Conservation (phyloP, 1,139 yeast species). For the Saccharomyces hybrid region DNA sequence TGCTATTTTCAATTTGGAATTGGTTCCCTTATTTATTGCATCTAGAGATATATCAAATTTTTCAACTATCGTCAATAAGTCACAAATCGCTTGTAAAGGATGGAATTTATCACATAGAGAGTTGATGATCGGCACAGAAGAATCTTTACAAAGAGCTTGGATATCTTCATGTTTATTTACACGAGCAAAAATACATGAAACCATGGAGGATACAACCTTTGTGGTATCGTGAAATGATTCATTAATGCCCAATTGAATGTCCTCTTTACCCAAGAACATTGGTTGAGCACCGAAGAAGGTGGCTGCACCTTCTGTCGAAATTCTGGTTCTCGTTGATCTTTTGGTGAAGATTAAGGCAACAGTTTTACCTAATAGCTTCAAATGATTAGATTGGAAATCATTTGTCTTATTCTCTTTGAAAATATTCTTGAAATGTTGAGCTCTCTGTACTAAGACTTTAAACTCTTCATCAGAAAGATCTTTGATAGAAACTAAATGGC, state of each 20-base stretch:
- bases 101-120: slow-evolving; percentile 90
- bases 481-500: slow-evolving; percentile 74
- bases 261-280: slow-evolving; percentile 93
- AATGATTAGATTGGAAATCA: slow-evolving; percentile 42
- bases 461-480: slow-evolving; percentile 70
- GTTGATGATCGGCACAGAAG: slow-evolving; percentile 85
- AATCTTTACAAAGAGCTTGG: slow-evolving; percentile 62
- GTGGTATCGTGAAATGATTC: slow-evolving; percentile 86
- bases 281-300: slow-evolving; percentile 93
- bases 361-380: slow-evolving; percentile 67
- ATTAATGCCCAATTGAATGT: slow-evolving; percentile 91
- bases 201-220: slow-evolving; percentile 87
- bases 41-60: slow-evolving; percentile 41
- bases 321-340: slow-evolving; percentile 90
- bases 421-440: slow-evolving; percentile 50
- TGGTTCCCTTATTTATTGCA: slow-evolving; percentile 15
- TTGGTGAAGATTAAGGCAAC: slow-evolving; percentile 80
- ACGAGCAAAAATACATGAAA: slow-evolving; percentile 92
- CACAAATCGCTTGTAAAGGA: slow-evolving; percentile 94
- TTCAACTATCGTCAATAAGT: slow-evolving; percentile 78
- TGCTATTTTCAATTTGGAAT: slow-evolving; percentile 56
- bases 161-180: slow-evolving; percentile 86
- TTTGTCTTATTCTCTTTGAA: slow-evolving; percentile 45
- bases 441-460: slow-evolving; percentile 57
- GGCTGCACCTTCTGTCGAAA: slow-evolving; percentile 92